Evolutionary conservation across 371 early-diverging fungal genomes (phyloP).

Genomic region (Zopfochytrium polystomum): DNA sequence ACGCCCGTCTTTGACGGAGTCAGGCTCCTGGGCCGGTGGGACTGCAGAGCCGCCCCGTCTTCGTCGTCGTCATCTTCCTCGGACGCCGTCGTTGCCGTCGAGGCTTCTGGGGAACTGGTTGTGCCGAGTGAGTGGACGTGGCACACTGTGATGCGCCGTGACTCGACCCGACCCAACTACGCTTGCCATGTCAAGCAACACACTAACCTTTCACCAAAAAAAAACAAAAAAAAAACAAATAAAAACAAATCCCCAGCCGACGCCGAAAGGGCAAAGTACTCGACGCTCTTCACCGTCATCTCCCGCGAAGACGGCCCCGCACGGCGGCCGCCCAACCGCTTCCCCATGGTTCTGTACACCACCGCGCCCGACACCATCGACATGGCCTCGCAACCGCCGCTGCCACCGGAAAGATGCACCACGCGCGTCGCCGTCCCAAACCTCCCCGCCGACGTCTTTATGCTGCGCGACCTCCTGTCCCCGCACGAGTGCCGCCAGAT

Average conservation of each 20-base stretch:
- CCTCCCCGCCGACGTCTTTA: slow-evolving; percentile 26
- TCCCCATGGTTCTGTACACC: slow-evolving; percentile 51
- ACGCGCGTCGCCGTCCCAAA: slow-evolving; percentile 27
- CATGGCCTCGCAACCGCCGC: slow-evolving; percentile 23
- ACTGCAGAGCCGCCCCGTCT: too few relatives aligned
- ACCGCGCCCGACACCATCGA: slow-evolving; percentile 49
- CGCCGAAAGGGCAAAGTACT: slow-evolving; percentile 1
- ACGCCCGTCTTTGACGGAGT: slow-evolving; percentile 1
- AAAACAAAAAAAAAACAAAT: too few relatives aligned
- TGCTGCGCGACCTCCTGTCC: slow-evolving; percentile 49
- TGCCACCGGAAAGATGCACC: slow-evolving; percentile 39
- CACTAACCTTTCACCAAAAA: too few relatives aligned
- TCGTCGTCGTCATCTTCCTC: too few relatives aligned
- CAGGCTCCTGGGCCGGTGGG: slow-evolving; percentile 16
- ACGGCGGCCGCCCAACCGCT: slow-evolving; percentile 51
- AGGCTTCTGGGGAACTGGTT: slow-evolving; percentile 6
- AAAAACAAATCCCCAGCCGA: slow-evolving; percentile 2
- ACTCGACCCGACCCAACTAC: too few relatives aligned
- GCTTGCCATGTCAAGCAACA: too few relatives aligned
- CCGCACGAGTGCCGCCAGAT: slow-evolving; percentile 51
- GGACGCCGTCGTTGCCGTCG: slow-evolving; percentile 3
- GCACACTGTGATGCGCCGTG: too few relatives aligned
- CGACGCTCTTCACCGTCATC: slow-evolving; percentile 42
- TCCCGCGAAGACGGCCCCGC: slow-evolving; percentile 45
- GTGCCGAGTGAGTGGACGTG: too few relatives aligned